Evolutionary conservation across 1,139 yeast species (phyloP), one percentile per base, ranked within the genome.

Genomic region (Petasospora rhodanensis): DNA sequence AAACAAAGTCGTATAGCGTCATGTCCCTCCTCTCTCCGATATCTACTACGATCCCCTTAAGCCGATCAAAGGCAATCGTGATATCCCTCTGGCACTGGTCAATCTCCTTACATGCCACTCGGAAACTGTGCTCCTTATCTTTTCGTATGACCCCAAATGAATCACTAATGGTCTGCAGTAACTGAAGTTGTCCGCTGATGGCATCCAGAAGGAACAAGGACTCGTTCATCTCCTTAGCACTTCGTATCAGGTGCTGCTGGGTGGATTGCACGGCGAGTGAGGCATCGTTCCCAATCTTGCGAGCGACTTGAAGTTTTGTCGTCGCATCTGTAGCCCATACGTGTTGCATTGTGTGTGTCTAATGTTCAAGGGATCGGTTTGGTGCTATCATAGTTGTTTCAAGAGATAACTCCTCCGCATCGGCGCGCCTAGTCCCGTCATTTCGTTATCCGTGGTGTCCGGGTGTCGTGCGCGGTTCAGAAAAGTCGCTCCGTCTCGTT

Each of bases 1-100:
- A 65, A 2, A 73, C 67, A 46, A 68, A 72, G 33, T 68, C 70
- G 23, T 62, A 60, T 22, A 72, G 50, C 7, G 52, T 58, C n/a
- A 25, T 12, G 6, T 17, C 17, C 22, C 29, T 16, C 21, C 10
- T 21, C 23, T 19, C 12, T 6, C 14, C 7, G 24, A 47, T 37
- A 41, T 57, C 61, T 15, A 57, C 47, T 7, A 44, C 27, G n/a
- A 63, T 42, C 4, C 41, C 42, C 18, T 58, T 58, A 29, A 73
- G 46, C 6, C 44, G 44, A 3, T 42, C 38, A 24, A 66, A 44
- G 14, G 57, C 58, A 1, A 38, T 29, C 12, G 54, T 51, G 24
- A 73, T 55, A 20, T 54, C 52, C 5, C 53, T 59, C 12, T 62
- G 50, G 38, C 60, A 52, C 6, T 33, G 28, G 6, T 47, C 44